These are phyloP conservation scores for Coffea eugenioides DNA, from an alignment of 257 asterid genomes.

Conservation along the genomic window DNA sequence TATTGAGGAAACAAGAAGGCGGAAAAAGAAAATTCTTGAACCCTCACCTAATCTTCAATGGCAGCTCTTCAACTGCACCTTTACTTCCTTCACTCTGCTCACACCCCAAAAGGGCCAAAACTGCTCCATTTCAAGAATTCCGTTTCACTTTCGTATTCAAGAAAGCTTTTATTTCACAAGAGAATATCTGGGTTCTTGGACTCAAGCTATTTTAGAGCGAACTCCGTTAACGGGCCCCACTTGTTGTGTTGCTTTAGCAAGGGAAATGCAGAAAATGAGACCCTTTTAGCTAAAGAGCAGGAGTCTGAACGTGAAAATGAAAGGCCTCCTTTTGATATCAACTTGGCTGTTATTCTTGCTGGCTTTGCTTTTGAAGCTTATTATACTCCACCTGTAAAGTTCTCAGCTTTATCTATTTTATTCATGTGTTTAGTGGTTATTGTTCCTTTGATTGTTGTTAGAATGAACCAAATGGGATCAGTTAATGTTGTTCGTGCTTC, in stretches of 20 bases:
- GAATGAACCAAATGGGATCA: not conserved
- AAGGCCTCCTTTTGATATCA: conserved; percentile 76
- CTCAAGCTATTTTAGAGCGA: conserved; percentile 24
- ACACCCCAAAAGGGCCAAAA: conserved; percentile 27
- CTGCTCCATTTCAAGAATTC: conserved; percentile 50
- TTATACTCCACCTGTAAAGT: conserved; percentile 73
- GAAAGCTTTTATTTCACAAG: conserved; percentile 28
- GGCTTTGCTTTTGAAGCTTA: conserved; percentile 99
- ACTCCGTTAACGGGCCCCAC: not conserved
- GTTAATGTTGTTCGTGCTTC: not conserved
- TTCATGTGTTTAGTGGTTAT: not conserved
- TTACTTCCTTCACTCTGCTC: conserved; percentile 25
- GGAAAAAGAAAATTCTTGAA: not conserved
- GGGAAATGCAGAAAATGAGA: conserved; percentile 40
- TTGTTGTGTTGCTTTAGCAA: conserved; percentile 21
- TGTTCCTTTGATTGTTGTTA: not conserved
- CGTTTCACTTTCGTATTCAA: conserved; percentile 41
- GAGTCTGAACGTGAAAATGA: conserved; percentile 31
- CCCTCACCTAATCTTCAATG: conserved; percentile 35
- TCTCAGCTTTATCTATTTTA: conserved; percentile 19
- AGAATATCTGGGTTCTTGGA: conserved; percentile 35
- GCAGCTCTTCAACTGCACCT: conserved; percentile 51
- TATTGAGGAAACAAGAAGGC: not conserved
- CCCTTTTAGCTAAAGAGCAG: conserved; percentile 21
- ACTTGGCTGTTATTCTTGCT: conserved; percentile 94